Percentiles rank a stretch among this genome's conserved stretches.
These are phyloP conservation scores for Thermomyces lanuginosus DNA, from an alignment of 2,329 filamentous ascomycete species.

Conservation along the genomic window DNA sequence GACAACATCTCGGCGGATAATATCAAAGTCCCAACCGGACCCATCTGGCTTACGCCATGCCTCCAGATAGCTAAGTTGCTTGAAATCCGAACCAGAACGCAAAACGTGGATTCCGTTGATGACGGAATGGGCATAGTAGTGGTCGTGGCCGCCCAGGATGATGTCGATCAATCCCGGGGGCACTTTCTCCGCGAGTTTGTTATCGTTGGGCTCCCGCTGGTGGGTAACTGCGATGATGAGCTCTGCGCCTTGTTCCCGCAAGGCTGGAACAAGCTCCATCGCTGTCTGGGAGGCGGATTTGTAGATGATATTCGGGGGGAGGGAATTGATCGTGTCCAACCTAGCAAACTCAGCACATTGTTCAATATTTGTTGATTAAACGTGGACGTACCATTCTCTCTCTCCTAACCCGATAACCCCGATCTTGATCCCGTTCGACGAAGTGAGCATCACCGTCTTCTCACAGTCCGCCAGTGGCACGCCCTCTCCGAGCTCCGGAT, in stretches of 20 bases:
- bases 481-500: constrained; percentile 60
- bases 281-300: constrained; percentile 62
- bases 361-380: not conserved
- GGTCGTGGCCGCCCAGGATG: constrained; percentile 77
- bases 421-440: constrained; percentile 71
- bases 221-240: constrained; percentile 72
- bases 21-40: constrained; percentile 60
- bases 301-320: constrained; percentile 71
- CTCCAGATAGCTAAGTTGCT: constrained; percentile 79
- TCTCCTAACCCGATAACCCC: constrained; percentile 76
- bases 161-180: constrained; percentile 62
- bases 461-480: constrained; percentile 61
- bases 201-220: constrained; percentile 76
- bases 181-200: constrained; percentile 60
- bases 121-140: constrained; percentile 65
- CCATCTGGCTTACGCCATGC: constrained; percentile 41
- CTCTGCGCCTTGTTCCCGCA: constrained; percentile 64
- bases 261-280: constrained; percentile 52
- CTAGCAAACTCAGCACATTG: constrained; percentile 12
- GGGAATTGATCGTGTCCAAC: constrained; percentile 71
- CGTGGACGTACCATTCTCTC: constrained; percentile 48
- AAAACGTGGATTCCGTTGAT: constrained; percentile 69
- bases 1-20: constrained; percentile 57
- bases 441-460: constrained; percentile 59
- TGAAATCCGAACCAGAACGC: constrained; percentile 82